A percentile compares a stretch with the other conserved stretches of the same genome.
Evolutionary conservation across 2,329 filamentous ascomycete genomes (phyloP).

Genomic region (Daldinia eschscholtzii): DNA sequence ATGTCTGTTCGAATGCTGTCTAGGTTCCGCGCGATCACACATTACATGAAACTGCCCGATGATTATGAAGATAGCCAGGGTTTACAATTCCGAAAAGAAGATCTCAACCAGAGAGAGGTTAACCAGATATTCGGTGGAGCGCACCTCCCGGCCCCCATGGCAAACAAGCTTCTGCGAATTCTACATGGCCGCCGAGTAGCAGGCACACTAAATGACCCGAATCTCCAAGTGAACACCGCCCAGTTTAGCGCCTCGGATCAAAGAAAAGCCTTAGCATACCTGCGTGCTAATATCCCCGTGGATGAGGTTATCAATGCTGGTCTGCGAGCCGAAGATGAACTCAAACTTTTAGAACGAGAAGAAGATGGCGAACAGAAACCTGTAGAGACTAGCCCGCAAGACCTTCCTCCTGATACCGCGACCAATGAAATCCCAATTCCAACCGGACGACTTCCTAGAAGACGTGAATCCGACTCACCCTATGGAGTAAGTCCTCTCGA

Average conservation of each 20-base stretch:
- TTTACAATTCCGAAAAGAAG: conserved; percentile 64
- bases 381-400: conserved; percentile 29
- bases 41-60: conserved; percentile 69
- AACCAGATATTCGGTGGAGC: conserved; percentile 65
- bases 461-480: conserved; percentile 58
- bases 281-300: conserved; percentile 67
- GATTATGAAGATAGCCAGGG: conserved; percentile 69
- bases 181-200: conserved; percentile 74
- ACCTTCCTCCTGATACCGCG: conserved; percentile 33
- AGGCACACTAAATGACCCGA: conserved; percentile 72
- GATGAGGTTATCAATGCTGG: conserved; percentile 73
- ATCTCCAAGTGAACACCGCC: conserved; percentile 62
- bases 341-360: conserved; percentile 60
- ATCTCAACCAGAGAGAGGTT: conserved; percentile 64
- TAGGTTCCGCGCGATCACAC: conserved; percentile 57
- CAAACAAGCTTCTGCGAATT: conserved; percentile 68
- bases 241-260: conserved; percentile 59
- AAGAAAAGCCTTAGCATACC: conserved; percentile 64
- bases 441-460: conserved; percentile 49
- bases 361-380: conserved; percentile 44
- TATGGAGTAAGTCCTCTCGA: conserved; percentile 71
- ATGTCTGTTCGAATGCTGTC: conserved; percentile 50
- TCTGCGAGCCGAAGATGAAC: conserved; percentile 72
- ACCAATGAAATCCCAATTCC: conserved; percentile 29
- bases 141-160: conserved; percentile 58